Base-by-base conservation (phyloP, 306 rosid genomes). In the Cicer yamashitae region DNA sequence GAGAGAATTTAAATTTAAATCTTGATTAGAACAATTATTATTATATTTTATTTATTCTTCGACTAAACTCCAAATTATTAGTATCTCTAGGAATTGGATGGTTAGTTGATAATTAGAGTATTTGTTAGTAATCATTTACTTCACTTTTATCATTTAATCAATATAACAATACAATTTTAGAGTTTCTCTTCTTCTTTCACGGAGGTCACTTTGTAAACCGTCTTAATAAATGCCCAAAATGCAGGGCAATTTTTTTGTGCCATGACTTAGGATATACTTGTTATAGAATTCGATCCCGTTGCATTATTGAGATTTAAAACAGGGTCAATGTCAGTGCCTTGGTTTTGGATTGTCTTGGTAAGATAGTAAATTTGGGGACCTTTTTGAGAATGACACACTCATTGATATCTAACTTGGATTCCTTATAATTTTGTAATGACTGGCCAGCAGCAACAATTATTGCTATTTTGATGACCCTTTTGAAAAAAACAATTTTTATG, bases 271-370 rank as follows among this genome's bases (percentile, higher is more conserved):
- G 75, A 68, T 15, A 34, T 57, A 63, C 41, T 11, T 43, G 7
- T 6, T 67, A 43, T 58, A 59, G 2, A 60, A 34, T 12, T 60
- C 44, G 9, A 34, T 9, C 6, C 77, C 48, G 40, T 63, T 83
- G 81, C 83, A 89, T 87, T 86, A 91, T 89, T 91, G 86, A 77
- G 57, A 56, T 67, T 6, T 89, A 83, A 79, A 69, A 62, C 63
- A 10, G 89, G 67, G 88, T 51, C 83, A 6, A 11, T 60, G 85
- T 77, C 63, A 59, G 38, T 75, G 77, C 75, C 70, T 58, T 6
- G 82, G 79, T 40, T 86, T 86, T 87, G 94, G 88, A 84, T 81
- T 82, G 66, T 79, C 77, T 77, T 63, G 10, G 37, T 44, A 77
- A 7, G 71, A 39, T 62, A 11, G 64, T 46, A 72, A 75, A 25